These are phyloP conservation scores for Picocystis sp. DNA, from an alignment of 163 green algal species.

Conservation along the genomic window DNA sequence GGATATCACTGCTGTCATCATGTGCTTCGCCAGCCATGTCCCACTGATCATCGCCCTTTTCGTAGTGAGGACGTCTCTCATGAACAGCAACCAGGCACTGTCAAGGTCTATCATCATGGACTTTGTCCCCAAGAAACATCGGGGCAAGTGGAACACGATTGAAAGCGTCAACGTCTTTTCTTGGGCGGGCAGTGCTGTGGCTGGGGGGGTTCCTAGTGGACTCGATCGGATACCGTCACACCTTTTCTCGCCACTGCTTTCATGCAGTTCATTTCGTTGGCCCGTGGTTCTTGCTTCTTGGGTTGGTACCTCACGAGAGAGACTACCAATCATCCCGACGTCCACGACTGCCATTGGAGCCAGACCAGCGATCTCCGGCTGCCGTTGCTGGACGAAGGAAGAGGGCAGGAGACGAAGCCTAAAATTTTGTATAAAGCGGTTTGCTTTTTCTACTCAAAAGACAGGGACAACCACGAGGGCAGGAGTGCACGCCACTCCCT, in stretches of 20 bases:
- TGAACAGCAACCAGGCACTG: conserved; percentile 24
- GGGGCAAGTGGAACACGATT: conserved; percentile 28
- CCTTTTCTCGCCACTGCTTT: conserved; percentile 15
- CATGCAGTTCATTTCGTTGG: conserved; percentile 8
- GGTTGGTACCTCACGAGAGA: neutral
- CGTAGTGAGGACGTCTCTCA: conserved; percentile 17
- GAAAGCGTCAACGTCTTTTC: conserved; percentile 23
- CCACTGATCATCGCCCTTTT: conserved; percentile 15
- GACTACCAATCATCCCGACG: too few species aligned
- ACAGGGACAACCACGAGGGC: too few species aligned
- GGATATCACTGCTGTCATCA: conserved; percentile 14
- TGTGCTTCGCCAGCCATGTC: conserved; percentile 10
- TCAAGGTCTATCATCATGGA: conserved; percentile 30
- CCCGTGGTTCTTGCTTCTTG: neutral
- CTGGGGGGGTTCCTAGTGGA: conserved; percentile 29
- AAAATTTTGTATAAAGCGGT: too few species aligned
- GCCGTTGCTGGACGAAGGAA: too few species aligned
- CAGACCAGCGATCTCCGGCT: too few species aligned
- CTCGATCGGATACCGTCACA: conserved; percentile 14
- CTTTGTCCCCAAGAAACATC: conserved; percentile 20
- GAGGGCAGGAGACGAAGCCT: too few species aligned
- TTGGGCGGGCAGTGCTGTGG: conserved; percentile 25
- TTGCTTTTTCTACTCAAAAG: too few species aligned
- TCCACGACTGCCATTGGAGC: too few species aligned
- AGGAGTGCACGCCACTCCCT: too few species aligned